These are phyloP conservation scores for Mycena metata DNA, from an alignment of 768 basidiomycete genomes.

Conservation along the genomic window DNA sequence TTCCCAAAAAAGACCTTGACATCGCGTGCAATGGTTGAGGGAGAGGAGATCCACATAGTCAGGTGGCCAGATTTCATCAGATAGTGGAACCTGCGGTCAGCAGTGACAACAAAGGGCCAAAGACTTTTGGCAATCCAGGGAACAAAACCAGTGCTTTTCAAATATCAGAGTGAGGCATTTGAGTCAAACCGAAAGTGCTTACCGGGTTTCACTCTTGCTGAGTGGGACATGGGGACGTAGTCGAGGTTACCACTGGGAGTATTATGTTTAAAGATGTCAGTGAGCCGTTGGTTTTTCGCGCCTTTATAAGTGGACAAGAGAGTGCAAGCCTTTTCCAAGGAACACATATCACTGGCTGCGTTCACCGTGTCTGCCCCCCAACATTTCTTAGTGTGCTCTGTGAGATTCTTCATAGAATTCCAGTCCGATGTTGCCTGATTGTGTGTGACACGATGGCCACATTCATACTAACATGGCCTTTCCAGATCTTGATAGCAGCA, in stretches of 20 bases:
- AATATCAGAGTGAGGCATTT: conserved; percentile 1
- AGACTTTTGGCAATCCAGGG: conserved; percentile 42
- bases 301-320: conserved; percentile 8
- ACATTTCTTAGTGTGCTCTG: conserved; percentile 13
- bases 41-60: conserved; percentile 38
- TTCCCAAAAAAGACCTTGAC: conserved; percentile 37
- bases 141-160: conserved; percentile 43
- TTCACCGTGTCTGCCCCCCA: conserved; percentile 20
- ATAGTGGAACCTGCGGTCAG: conserved; percentile 38
- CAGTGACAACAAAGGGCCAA: conserved; percentile 42
- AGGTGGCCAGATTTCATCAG: conserved; percentile 46
- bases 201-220: conserved; percentile 44
- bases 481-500: no score
- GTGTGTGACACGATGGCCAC: conserved; percentile 6
- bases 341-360: conserved; percentile 5
- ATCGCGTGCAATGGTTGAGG: conserved; percentile 40
- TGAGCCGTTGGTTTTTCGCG: conserved; percentile 8
- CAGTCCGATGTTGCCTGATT: conserved; percentile 18
- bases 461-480: no score
- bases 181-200: conserved; percentile 7
- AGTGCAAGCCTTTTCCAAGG: conserved; percentile 2
- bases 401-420: conserved; percentile 24
- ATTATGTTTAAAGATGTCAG: conserved; percentile 25
- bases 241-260: conserved; percentile 7
- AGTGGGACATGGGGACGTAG: conserved; percentile 42